Evolutionary conservation across 352 stramenopile species (phyloP).

Genomic region (Pythium dissimile): DNA sequence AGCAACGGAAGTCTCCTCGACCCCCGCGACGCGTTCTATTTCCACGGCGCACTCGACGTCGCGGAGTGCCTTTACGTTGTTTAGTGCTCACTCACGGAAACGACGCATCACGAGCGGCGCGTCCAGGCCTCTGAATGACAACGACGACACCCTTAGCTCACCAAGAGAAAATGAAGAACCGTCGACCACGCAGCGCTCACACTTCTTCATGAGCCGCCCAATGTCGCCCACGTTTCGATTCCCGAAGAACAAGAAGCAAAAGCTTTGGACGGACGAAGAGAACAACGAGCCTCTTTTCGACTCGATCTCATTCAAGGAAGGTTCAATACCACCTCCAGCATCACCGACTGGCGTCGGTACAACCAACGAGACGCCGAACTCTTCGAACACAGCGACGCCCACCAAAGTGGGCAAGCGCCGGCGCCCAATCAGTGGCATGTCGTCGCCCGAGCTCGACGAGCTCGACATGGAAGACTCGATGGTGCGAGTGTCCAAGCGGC

Average conservation of each 20-base stretch:
- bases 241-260: conserved; percentile 24
- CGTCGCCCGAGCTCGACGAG: conserved; percentile 13
- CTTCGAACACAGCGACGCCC: conserved; percentile 13
- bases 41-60: conserved; percentile 4
- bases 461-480: conserved; percentile 12
- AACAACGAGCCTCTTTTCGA: conserved; percentile 16
- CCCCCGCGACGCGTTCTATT: not conserved
- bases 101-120: conserved; percentile 4
- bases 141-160: not conserved
- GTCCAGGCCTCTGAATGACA: not conserved
- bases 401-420: conserved; percentile 22
- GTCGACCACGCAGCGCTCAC: conserved; percentile 1
- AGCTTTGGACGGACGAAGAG: conserved; percentile 20
- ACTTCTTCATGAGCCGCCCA: conserved; percentile 16
- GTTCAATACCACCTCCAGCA: conserved; percentile 9
- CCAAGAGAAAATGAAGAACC: not conserved
- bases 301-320: conserved; percentile 8
- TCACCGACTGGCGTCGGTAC: conserved; percentile 18
- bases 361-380: not conserved
- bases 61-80: conserved; percentile 18
- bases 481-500: conserved; percentile 11
- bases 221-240: conserved; percentile 25
- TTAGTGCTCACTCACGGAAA: conserved; percentile 23
- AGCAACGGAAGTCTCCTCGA: not conserved
- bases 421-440: conserved; percentile 1